These are phyloP conservation scores for Fusarium mexicanum DNA, from an alignment of 2,329 filamentous ascomycete species.

Conservation along the genomic window DNA sequence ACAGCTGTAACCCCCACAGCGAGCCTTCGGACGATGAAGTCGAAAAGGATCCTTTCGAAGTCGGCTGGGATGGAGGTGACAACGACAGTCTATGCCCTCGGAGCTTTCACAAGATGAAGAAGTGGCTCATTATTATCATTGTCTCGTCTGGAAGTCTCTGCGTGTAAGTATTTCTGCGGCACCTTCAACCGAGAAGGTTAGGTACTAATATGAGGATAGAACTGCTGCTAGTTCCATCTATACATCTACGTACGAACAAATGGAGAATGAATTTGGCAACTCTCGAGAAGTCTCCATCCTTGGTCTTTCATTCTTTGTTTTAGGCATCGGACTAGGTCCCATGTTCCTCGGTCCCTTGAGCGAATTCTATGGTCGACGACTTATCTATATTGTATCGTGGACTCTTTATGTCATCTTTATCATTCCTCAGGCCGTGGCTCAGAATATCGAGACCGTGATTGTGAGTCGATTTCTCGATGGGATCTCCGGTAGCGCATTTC, in stretches of 20 bases:
- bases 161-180: conserved; percentile 71
- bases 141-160: conserved; percentile 79
- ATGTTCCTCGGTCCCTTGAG: conserved; percentile 71
- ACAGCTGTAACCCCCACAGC: conserved; percentile 48
- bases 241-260: conserved; percentile 81
- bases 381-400: conserved; percentile 82
- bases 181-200: background rate
- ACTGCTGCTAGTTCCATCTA: conserved; percentile 91
- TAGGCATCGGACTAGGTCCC: conserved; percentile 74
- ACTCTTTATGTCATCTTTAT: conserved; percentile 80
- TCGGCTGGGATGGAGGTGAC: conserved; percentile 77
- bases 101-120: conserved; percentile 70
- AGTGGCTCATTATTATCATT: conserved; percentile 83
- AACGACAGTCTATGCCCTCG: conserved; percentile 79
- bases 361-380: conserved; percentile 84
- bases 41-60: conserved; percentile 67
- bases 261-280: conserved; percentile 77
- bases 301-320: conserved; percentile 83
- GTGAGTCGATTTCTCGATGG: conserved; percentile 82
- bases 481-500: conserved; percentile 73
- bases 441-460: conserved; percentile 83
- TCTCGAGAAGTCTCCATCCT: conserved; percentile 79
- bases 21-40: background rate
- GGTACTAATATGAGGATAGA: conserved; percentile 52
- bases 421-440: conserved; percentile 82